phyloP scores from a whole-genome alignment of 768 basidiomycete species.

The Cystobasidium tubakii region DNA sequence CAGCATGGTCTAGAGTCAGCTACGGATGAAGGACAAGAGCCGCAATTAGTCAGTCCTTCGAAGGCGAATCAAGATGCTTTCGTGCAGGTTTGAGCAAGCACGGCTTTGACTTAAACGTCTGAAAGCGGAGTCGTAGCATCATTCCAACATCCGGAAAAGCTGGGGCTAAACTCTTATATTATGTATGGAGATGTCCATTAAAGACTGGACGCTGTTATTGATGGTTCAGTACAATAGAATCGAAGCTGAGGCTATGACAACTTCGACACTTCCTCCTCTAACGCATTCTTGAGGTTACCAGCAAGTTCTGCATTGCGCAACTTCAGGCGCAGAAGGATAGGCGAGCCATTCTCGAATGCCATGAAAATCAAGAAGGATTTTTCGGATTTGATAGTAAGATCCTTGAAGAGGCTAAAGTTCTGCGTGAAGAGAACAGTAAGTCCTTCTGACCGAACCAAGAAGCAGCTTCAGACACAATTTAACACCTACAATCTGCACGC shows the following conservation, averaged over 20 bases:
- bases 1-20: not conserved
- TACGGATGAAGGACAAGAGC: not conserved
- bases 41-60: not conserved
- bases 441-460: not conserved
- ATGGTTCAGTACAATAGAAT: not conserved
- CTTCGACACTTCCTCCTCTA: constrained; percentile 28
- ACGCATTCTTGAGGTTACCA: constrained; percentile 41
- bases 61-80: not conserved
- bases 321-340: constrained; percentile 4
- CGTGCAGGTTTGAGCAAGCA: not conserved
- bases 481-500: constrained; percentile 30
- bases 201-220: not conserved
- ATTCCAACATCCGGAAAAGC: too few relatives aligned
- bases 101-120: not conserved
- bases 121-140: too few relatives aligned
- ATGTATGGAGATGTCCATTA: not conserved
- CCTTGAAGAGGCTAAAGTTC: constrained; percentile 17
- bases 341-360: constrained; percentile 8
- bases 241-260: not conserved
- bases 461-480: not conserved
- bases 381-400: not conserved
- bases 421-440: not conserved
- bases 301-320: constrained; percentile 34
- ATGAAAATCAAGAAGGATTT: constrained; percentile 21
- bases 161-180: too few relatives aligned